Percentiles rank a stretch among this genome's conserved stretches.
phyloP scores from a whole-genome alignment of 768 basidiomycete genomes.

The Dendrothele bispora region DNA sequence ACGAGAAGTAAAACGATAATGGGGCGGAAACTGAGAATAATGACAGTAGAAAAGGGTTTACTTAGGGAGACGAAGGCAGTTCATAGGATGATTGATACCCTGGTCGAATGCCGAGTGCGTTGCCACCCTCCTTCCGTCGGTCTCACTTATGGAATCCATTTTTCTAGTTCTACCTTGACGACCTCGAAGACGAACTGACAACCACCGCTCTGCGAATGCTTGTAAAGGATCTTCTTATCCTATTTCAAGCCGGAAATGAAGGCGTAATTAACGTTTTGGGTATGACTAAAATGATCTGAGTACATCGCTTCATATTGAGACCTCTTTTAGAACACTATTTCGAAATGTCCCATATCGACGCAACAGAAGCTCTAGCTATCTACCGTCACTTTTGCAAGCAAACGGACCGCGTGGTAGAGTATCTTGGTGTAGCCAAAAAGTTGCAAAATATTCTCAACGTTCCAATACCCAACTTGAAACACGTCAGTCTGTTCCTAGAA shows the following conservation, averaged over 20 bases:
- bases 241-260: conserved; percentile 97
- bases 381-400: conserved; percentile 96
- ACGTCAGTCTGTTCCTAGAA: conserved; percentile 46
- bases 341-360: conserved; percentile 96
- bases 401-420: conserved; percentile 91
- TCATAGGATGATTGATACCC: conserved; percentile 83
- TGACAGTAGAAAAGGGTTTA: conserved; percentile 96
- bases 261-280: conserved; percentile 84
- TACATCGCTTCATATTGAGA: conserved; percentile 25
- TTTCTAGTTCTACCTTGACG: conserved; percentile 86
- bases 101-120: conserved; percentile 87
- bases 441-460: conserved; percentile 92
- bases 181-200: conserved; percentile 89
- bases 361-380: conserved; percentile 76
- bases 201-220: conserved; percentile 89
- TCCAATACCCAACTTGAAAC: conserved; percentile 90
- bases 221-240: conserved; percentile 91
- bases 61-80: conserved; percentile 90
- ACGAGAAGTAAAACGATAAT: conserved; percentile 74
- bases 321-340: conserved; percentile 86
- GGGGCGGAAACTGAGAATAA: conserved; percentile 81
- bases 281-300: conserved; percentile 31
- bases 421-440: conserved; percentile 87
- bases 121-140: conserved; percentile 3
- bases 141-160: conserved; percentile 2